Conservation (phyloP, 495 filamentous ascomycete genomes). For the Penicillium paxilli region DNA sequence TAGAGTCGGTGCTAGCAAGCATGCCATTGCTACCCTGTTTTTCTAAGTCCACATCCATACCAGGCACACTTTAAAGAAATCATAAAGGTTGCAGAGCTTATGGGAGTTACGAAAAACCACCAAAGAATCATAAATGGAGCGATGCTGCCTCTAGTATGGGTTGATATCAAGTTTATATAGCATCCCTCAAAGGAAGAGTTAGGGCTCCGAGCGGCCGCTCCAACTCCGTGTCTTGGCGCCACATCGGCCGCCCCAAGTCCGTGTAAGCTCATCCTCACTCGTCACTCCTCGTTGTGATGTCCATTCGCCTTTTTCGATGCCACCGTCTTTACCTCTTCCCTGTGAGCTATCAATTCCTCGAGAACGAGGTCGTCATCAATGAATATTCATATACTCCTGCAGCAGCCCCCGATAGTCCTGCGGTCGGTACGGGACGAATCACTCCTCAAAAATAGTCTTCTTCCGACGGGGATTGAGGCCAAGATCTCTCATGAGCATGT, state of each 20-base stretch:
- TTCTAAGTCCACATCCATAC: background rate
- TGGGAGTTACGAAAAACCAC: background rate
- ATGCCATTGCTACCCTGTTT: slow-evolving; percentile 1
- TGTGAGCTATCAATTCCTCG: background rate
- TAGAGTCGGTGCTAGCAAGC: slow-evolving; percentile 1
- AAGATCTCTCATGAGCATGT: background rate
- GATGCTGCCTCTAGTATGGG: background rate
- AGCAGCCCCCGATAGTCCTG: background rate
- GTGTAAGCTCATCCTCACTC: background rate
- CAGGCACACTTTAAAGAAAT: background rate
- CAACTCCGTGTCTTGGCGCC: slow-evolving; percentile 1
- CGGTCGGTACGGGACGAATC: slow-evolving; percentile 1
- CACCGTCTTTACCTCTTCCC: background rate
- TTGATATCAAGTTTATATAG: background rate
- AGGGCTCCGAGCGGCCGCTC: slow-evolving; percentile 1
- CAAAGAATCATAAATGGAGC: background rate
- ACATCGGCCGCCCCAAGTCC: background rate
- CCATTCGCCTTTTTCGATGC: background rate
- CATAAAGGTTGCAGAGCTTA: background rate
- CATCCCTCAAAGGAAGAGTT: background rate
- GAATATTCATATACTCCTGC: background rate
- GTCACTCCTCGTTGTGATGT: background rate
- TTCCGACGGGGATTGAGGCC: background rate
- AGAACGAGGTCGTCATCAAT: background rate
- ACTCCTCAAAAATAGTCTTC: background rate